Evolutionary conservation across 2,329 filamentous ascomycete species (phyloP).

Genomic region (Xylaria sp.): DNA sequence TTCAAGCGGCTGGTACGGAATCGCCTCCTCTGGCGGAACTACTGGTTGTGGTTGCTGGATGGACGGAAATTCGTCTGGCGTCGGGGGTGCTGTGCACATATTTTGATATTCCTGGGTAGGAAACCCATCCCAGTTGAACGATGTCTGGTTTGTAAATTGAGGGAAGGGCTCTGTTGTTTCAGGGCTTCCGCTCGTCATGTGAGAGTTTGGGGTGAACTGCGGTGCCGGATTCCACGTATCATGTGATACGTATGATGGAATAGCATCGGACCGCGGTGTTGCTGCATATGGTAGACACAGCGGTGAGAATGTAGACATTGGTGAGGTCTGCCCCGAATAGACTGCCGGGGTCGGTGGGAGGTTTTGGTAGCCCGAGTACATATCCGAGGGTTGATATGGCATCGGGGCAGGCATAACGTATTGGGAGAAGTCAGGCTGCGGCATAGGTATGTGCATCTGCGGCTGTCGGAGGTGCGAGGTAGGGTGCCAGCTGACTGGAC

Average conservation of each 20-base stretch:
- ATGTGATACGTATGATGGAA: constrained; percentile 44
- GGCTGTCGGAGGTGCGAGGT: constrained; percentile 53
- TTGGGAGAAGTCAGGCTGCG: constrained; percentile 40
- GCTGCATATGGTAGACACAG: constrained; percentile 50
- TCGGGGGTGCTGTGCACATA: constrained; percentile 57
- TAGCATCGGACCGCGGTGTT: constrained; percentile 35
- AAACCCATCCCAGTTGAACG: constrained; percentile 51
- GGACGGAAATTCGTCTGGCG: constrained; percentile 60
- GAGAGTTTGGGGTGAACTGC: constrained; percentile 36
- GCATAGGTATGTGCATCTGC: constrained; percentile 41
- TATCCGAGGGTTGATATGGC: constrained; percentile 46
- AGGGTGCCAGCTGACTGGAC: constrained; percentile 79
- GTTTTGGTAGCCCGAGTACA: constrained; percentile 45
- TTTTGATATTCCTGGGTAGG: constrained; percentile 48
- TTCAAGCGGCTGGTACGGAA: constrained; percentile 53
- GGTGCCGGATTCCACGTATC: constrained; percentile 43
- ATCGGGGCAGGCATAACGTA: constrained; percentile 45
- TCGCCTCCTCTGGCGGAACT: constrained; percentile 52
- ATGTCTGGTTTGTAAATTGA: constrained; percentile 29
- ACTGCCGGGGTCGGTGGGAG: constrained; percentile 56
- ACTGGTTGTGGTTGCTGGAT: constrained; percentile 51
- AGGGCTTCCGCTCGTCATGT: constrained; percentile 29
- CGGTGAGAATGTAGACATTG: constrained; percentile 57
- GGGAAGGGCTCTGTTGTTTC: constrained; percentile 38
- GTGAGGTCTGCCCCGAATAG: constrained; percentile 63